These are phyloP conservation scores for Tulasnella sp. DNA, from an alignment of 768 basidiomycete species.

Conservation along the genomic window DNA sequence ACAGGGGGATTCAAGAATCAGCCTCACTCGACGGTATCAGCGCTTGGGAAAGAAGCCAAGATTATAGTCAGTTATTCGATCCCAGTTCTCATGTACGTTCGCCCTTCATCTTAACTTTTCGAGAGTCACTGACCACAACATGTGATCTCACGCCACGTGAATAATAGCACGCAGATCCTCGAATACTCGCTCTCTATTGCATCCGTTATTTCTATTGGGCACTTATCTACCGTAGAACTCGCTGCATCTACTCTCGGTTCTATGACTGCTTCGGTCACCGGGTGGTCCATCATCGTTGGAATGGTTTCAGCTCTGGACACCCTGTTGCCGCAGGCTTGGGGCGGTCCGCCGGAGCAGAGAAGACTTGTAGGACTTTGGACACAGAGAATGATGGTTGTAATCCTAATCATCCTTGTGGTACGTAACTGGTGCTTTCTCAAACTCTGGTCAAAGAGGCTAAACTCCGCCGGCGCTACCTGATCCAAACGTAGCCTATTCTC, in stretches of 20 bases:
- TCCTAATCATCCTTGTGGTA: conserved; percentile 48
- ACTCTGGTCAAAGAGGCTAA: neutral
- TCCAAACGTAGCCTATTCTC: conserved; percentile 37
- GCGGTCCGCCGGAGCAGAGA: conserved; percentile 59
- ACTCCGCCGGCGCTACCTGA: neutral
- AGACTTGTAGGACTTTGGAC: conserved; percentile 83
- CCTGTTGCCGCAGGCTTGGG: conserved; percentile 90
- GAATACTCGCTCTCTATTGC: conserved; percentile 81
- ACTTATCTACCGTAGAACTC: conserved; percentile 78
- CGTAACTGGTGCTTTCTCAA: too few species aligned
- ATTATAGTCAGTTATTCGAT: conserved; percentile 53
- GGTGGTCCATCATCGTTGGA: conserved; percentile 71
- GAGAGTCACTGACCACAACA: conserved; percentile 17
- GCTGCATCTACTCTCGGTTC: conserved; percentile 69
- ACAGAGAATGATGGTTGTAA: conserved; percentile 73
- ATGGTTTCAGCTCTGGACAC: conserved; percentile 83
- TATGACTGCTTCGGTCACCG: conserved; percentile 60
- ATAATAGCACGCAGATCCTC: conserved; percentile 61
- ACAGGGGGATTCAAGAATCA: neutral
- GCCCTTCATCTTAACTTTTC: neutral
- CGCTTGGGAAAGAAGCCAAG: conserved; percentile 39
- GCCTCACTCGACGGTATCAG: neutral
- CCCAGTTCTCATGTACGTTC: conserved; percentile 53
- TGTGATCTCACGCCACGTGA: conserved; percentile 10
- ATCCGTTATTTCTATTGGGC: conserved; percentile 80